These are phyloP conservation scores for Vitis vinifera DNA, from an alignment of 164 flowering plant genomes.

Conservation along the genomic window ASM3070453v1 NC_081822.1:3848001-3848500, in stretches of 20 bases:
- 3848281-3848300: background rate
- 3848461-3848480: too few species aligned
- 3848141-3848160: background rate
- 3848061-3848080: background rate
- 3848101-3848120: background rate
- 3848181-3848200: background rate
- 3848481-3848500: too few species aligned
- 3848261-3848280: background rate
- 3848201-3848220: background rate
- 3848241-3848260: too few species aligned
- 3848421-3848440: too few species aligned
- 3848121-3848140: background rate
- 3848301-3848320: too few species aligned
- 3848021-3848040: conserved; percentile 36
- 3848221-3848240: background rate
- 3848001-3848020: conserved; percentile 43
- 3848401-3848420: too few species aligned
- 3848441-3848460: too few species aligned
- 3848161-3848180: background rate
- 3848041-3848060: background rate
- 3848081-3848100: too few species aligned
- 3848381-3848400: too few species aligned
- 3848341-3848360: too few species aligned
- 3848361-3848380: too few species aligned
- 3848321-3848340: too few species aligned